phyloP scores from a whole-genome alignment of 192 early-diverging fungal genomes.

The Mortierella claussenii region DNA sequence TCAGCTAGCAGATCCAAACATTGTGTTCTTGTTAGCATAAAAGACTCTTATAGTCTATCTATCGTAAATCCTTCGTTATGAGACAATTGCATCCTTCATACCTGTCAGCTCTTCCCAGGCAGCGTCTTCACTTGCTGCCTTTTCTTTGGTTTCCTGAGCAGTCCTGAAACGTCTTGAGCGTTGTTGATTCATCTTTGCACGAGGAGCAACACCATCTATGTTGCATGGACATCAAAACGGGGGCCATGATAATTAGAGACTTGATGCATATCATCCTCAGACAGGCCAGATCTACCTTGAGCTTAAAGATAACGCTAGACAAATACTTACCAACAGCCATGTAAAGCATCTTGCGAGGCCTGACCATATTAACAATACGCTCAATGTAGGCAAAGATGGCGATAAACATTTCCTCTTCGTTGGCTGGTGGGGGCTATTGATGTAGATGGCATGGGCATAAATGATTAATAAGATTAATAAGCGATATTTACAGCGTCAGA shows the following conservation, averaged over 20 bases:
- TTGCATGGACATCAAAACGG: too few relatives aligned
- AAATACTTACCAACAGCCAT: conserved; percentile 89
- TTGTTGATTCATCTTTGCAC: conserved; percentile 99
- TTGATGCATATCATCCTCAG: too few relatives aligned
- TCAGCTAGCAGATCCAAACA: conserved; percentile 53
- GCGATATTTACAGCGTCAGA: too few relatives aligned
- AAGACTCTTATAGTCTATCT: too few relatives aligned
- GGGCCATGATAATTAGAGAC: too few relatives aligned
- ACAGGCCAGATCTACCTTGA: too few relatives aligned
- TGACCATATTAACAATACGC: conserved; percentile 90
- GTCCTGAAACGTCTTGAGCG: conserved; percentile 97
- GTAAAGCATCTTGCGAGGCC: conserved; percentile 95
- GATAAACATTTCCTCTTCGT: conserved; percentile 94
- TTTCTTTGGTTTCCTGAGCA: conserved; percentile 81
- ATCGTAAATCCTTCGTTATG: too few relatives aligned
- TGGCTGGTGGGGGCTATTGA: conserved; percentile 72
- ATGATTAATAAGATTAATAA: neutral
- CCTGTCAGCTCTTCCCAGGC: conserved; percentile 52
- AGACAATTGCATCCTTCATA: too few relatives aligned
- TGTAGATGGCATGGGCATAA: neutral
- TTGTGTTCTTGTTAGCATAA: too few relatives aligned
- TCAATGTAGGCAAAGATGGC: conserved; percentile 98
- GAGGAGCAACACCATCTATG: conserved; percentile 95
- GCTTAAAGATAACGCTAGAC: neutral
- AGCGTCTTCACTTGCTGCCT: conserved; percentile 58